A percentile compares a stretch with the other conserved stretches of the same genome.
Evolutionary conservation across 2,329 filamentous ascomycete species (phyloP).

Genomic region (Dendryphion nanum): DNA sequence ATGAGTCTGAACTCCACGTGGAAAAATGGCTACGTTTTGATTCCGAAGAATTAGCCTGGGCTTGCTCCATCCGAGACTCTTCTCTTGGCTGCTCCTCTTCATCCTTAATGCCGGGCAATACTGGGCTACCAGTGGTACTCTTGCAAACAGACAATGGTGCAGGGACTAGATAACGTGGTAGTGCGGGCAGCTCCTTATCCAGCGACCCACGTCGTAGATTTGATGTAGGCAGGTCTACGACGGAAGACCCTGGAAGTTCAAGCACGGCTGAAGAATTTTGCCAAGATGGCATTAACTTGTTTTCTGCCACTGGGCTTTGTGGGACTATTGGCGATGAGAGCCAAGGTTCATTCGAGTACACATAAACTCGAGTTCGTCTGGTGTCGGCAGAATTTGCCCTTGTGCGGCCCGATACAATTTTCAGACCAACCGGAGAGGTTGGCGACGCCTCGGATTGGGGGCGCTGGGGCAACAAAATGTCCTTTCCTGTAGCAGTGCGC

Average conservation of each 20-base stretch:
- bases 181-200: conserved; percentile 29
- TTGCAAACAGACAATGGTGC: conserved; percentile 29
- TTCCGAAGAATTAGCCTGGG: conserved; percentile 10
- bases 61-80: conserved; percentile 6
- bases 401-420: conserved; percentile 13
- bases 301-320: conserved; percentile 12
- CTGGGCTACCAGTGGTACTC: conserved; percentile 8
- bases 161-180: conserved; percentile 28
- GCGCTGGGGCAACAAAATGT: conserved; percentile 11
- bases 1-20: conserved; percentile 30
- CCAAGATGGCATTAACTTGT: conserved; percentile 15
- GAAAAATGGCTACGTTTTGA: conserved; percentile 33
- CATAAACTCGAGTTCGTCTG: conserved; percentile 6
- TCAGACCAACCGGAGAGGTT: conserved; percentile 4
- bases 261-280: conserved; percentile 9
- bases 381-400: conserved; percentile 29
- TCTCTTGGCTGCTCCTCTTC: conserved; percentile 5
- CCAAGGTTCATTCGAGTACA: conserved; percentile 10
- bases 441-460: conserved; percentile 12
- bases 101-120: conserved; percentile 7
- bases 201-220: conserved; percentile 11
- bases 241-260: conserved; percentile 12
- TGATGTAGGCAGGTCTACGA: conserved; percentile 11
- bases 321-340: conserved; percentile 16
- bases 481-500: conserved; percentile 2